A percentile compares a stretch with the other conserved stretches of the same genome.
Evolutionary conservation across 495 filamentous ascomycete genomes (phyloP).

Genomic region (Parathielavia appendiculata): DNA sequence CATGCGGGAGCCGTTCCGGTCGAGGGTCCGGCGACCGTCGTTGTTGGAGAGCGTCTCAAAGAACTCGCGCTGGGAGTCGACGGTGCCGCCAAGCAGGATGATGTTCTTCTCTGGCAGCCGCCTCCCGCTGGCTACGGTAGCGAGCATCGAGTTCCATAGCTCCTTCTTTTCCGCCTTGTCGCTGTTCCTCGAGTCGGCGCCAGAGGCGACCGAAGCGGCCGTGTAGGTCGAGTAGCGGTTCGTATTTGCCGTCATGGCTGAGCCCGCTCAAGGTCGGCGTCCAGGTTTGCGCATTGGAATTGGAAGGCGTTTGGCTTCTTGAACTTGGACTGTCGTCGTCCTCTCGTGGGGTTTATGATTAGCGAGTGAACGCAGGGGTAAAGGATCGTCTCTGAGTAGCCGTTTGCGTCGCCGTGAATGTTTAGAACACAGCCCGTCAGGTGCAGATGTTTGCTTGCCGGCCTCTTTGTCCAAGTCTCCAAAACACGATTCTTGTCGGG

Average conservation of each 20-base stretch:
- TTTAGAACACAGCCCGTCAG: background rate
- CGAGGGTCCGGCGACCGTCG: conserved; percentile 51
- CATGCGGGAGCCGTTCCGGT: conserved; percentile 55
- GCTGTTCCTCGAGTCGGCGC: conserved; percentile 52
- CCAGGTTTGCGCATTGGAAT: conserved; percentile 15
- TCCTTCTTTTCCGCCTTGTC: conserved; percentile 69
- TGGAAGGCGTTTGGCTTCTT: background rate
- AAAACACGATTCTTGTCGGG: conserved; percentile 11
- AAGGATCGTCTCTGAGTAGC: background rate
- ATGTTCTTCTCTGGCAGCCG: conserved; percentile 89
- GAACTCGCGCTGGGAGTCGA: conserved; percentile 85
- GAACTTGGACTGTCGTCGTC: background rate
- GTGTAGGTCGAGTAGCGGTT: conserved; percentile 54
- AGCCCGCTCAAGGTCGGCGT: conserved; percentile 9
- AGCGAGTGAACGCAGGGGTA: background rate
- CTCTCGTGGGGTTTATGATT: background rate
- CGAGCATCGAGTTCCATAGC: conserved; percentile 92
- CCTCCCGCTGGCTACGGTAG: conserved; percentile 84
- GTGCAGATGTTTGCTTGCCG: background rate
- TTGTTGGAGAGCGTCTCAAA: conserved; percentile 72
- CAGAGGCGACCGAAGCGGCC: conserved; percentile 35
- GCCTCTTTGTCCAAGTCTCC: background rate
- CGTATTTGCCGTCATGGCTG: conserved; percentile 51
- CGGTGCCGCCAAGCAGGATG: conserved; percentile 80
- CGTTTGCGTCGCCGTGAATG: too few relatives aligned